phyloP scores from a whole-genome alignment of 805 yeast species.

The Ogataea methylovora region DNA sequence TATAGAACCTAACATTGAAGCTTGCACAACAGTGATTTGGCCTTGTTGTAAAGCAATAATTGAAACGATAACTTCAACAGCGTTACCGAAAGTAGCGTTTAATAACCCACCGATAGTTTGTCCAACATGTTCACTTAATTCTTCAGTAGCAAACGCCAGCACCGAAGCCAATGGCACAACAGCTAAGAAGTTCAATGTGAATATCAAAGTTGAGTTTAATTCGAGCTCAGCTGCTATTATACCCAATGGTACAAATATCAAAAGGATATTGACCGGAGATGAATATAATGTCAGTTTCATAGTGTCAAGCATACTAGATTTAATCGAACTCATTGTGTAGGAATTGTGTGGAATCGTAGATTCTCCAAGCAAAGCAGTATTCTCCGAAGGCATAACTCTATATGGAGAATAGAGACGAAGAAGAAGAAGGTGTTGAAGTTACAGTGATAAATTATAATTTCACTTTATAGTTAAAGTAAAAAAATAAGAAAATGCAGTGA shows the following conservation, averaged over 20 bases:
- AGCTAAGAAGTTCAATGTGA: conserved; percentile 76
- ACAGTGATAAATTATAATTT: too few relatives aligned
- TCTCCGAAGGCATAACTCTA: too few relatives aligned
- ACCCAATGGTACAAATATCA: conserved; percentile 87
- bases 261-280: conserved; percentile 61
- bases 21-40: conserved; percentile 92
- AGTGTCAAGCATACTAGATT: too few relatives aligned
- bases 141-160: conserved; percentile 90
- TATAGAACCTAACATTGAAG: conserved; percentile 94
- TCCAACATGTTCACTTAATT: conserved; percentile 79
- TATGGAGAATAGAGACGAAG: too few relatives aligned
- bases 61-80: conserved; percentile 93
- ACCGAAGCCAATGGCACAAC: conserved; percentile 90
- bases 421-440: too few relatives aligned
- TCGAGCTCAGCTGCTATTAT: conserved; percentile 57
- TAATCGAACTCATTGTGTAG: too few relatives aligned
- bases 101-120: conserved; percentile 89
- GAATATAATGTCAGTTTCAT: conserved; percentile 14
- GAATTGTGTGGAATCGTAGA: too few relatives aligned
- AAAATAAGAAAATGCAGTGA: too few relatives aligned
- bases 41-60: conserved; percentile 79
- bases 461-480: too few relatives aligned
- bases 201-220: conserved; percentile 48
- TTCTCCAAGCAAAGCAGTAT: too few relatives aligned
- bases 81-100: conserved; percentile 97